phyloP scores from a whole-genome alignment of 768 basidiomycete species.

The Tulasnella sp. region DNA sequence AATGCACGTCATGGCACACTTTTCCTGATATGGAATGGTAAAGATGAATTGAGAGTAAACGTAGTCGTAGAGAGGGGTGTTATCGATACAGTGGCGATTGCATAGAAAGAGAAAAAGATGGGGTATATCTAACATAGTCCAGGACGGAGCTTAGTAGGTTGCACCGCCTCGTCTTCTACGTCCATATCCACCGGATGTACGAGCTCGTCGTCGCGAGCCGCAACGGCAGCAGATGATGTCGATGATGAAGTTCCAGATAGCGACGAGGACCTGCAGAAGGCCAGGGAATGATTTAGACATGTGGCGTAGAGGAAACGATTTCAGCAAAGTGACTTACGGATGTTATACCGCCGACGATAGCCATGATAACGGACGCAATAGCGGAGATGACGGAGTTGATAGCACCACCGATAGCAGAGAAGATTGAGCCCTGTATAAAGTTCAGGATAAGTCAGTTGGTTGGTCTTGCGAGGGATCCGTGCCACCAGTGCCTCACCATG shows the following conservation, averaged over 20 bases:
- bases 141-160: not conserved
- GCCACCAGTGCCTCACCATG: not conserved
- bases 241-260: constrained; percentile 24
- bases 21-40: not conserved
- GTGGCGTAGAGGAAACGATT: not conserved
- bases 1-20: not conserved
- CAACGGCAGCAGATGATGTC: constrained; percentile 25
- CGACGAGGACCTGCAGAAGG: constrained; percentile 15
- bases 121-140: not conserved
- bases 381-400: constrained; percentile 25
- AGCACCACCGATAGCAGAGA: constrained; percentile 25
- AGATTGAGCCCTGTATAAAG: constrained; percentile 21
- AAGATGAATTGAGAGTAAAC: not conserved
- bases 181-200: not conserved
- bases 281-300: not conserved
- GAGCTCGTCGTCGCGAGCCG: constrained; percentile 14
- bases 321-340: constrained; percentile 12
- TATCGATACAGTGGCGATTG: not conserved
- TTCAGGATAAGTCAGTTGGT: not conserved
- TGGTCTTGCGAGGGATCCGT: too few relatives aligned
- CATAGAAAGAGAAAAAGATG: not conserved
- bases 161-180: not conserved
- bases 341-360: constrained; percentile 24
- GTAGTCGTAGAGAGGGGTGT: not conserved
- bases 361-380: constrained; percentile 22